phyloP scores from a whole-genome alignment of 2,329 filamentous ascomycete genomes.

The Aspergillus pseudoviridinutans region DNA sequence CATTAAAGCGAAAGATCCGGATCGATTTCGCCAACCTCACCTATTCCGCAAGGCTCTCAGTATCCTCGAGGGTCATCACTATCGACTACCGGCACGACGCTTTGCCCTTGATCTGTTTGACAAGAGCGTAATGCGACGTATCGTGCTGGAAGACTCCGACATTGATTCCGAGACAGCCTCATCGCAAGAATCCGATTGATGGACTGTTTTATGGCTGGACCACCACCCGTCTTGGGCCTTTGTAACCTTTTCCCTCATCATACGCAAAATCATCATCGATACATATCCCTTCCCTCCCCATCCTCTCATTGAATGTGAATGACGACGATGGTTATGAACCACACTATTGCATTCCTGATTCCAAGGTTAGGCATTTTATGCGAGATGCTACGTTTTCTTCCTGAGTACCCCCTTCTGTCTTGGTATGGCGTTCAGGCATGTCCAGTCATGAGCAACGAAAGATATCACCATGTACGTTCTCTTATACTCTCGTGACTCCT shows the following conservation, averaged over 20 bases:
- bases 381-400: background rate
- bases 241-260: background rate
- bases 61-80: slow-evolving; percentile 84
- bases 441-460: slow-evolving; percentile 14
- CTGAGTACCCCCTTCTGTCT: background rate
- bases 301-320: background rate
- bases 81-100: slow-evolving; percentile 77
- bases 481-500: background rate
- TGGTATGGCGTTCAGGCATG: slow-evolving; percentile 11
- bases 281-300: background rate
- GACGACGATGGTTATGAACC: background rate
- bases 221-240: background rate
- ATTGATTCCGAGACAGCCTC: slow-evolving; percentile 29
- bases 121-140: slow-evolving; percentile 76
- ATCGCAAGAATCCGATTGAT: slow-evolving; percentile 21
- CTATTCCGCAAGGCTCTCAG: slow-evolving; percentile 84
- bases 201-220: background rate
- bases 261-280: background rate
- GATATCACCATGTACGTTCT: slow-evolving; percentile 10
- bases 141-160: slow-evolving; percentile 69
- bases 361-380: slow-evolving; percentile 2
- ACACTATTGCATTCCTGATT: background rate
- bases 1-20: slow-evolving; percentile 69
- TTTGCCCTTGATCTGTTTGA: slow-evolving; percentile 95
- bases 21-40: slow-evolving; percentile 68